These are phyloP conservation scores for Protea cynaroides DNA, from an alignment of 164 flowering plant species.

Conservation along the genomic window DNA sequence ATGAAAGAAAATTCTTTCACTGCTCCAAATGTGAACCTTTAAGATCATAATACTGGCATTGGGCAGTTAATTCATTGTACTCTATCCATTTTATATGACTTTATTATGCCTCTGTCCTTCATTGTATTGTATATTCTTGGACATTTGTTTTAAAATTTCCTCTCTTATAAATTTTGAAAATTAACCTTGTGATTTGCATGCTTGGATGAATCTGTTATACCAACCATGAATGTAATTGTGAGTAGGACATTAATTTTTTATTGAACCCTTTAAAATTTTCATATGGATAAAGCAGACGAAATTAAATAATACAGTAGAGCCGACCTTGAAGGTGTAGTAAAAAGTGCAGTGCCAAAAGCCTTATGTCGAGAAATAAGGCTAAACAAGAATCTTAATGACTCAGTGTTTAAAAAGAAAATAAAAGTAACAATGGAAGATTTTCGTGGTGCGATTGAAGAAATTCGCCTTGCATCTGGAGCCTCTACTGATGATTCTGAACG, in stretches of 20 bases:
- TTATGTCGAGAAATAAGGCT: conserved; percentile 77
- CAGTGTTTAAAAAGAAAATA: conserved; percentile 86
- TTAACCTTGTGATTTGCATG: neutral
- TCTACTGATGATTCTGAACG: conserved; percentile 89
- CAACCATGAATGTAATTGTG: neutral
- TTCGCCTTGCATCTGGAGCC: conserved; percentile 95
- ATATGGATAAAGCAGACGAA: conserved; percentile 67
- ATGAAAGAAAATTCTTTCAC: conserved; percentile 64
- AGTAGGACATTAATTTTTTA: neutral
- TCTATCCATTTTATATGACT: neutral
- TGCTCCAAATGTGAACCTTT: conserved; percentile 73
- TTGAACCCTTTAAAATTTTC: neutral
- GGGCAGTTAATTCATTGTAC: neutral
- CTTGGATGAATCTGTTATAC: neutral
- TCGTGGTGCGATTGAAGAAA: conserved; percentile 70
- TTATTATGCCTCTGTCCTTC: neutral
- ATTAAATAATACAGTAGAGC: conserved; percentile 98
- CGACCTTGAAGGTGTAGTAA: conserved; percentile 98
- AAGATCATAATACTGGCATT: conserved; percentile 61
- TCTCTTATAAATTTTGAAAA: no score
- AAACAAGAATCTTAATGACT: conserved; percentile 91
- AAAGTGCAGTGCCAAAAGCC: conserved; percentile 98
- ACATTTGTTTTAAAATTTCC: no score
- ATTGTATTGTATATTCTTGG: no score
- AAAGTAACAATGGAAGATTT: conserved; percentile 96